Conservation (phyloP, 192 early-diverging fungal genomes). For the Coemansia aciculifera region DNA sequence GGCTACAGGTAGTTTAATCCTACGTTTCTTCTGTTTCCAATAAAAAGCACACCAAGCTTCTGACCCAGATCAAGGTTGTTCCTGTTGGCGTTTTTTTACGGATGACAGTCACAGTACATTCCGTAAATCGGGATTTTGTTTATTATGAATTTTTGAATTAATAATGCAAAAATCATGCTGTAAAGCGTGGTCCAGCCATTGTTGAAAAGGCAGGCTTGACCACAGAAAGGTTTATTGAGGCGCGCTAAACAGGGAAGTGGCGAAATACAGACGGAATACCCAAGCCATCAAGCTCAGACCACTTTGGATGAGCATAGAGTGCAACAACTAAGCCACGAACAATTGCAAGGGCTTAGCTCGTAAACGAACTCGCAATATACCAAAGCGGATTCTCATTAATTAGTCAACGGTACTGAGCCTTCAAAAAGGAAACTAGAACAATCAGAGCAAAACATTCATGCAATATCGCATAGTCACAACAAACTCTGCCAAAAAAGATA, state of each 20-base stretch:
- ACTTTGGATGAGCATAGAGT: neutral
- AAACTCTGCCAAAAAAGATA: neutral
- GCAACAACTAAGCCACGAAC: neutral
- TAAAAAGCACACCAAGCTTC: neutral
- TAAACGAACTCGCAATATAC: neutral
- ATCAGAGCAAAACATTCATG: neutral
- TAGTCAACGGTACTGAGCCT: neutral
- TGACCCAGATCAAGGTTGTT: neutral
- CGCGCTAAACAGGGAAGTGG: neutral
- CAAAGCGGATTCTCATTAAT: slow-evolving; percentile 4
- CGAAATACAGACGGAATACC: neutral
- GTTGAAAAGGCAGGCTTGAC: neutral
- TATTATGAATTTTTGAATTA: neutral
- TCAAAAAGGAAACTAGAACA: neutral
- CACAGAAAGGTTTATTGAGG: neutral
- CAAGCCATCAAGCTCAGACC: neutral
- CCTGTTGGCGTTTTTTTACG: neutral
- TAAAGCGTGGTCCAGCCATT: neutral
- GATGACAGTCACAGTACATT: neutral
- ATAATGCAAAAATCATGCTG: neutral
- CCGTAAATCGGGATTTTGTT: neutral
- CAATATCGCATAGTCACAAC: neutral
- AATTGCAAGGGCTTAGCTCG: neutral
- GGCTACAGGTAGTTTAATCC: neutral
- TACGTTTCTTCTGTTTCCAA: neutral